Percentiles rank a stretch among this genome's conserved stretches.
Conservation (phyloP, 2,329 filamentous ascomycete species). For the Verticillium zaregamsianum region DNA sequence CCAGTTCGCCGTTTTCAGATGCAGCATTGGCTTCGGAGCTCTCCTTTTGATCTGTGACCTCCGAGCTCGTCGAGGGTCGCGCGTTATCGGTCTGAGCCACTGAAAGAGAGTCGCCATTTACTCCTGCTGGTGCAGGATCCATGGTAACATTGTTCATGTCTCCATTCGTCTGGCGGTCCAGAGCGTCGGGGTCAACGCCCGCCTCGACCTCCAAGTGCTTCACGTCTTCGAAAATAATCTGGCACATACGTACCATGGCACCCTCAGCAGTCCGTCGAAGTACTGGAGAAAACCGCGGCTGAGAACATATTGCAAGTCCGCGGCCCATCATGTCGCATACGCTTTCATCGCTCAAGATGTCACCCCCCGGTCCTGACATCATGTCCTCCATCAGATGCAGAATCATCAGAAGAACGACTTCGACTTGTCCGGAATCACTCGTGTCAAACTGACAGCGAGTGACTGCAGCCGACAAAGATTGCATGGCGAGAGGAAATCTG, state of each 20-base stretch:
- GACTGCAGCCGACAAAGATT: slow-evolving; percentile 87
- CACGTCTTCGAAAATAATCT: slow-evolving; percentile 92
- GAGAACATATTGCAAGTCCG: slow-evolving; percentile 94
- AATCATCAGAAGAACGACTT: slow-evolving; percentile 91
- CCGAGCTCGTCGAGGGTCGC: background rate
- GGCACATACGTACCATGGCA: slow-evolving; percentile 98
- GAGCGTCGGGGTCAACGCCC: slow-evolving; percentile 59
- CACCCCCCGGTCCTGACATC: slow-evolving; percentile 88
- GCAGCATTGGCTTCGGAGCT: background rate
- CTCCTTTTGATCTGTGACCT: background rate
- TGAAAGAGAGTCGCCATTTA: background rate
- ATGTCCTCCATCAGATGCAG: slow-evolving; percentile 98
- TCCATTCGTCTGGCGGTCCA: slow-evolving; percentile 63
- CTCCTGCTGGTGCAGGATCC: slow-evolving; percentile 37
- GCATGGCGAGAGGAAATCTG: slow-evolving; percentile 88
- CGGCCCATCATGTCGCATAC: slow-evolving; percentile 99
- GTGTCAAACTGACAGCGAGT: slow-evolving; percentile 98
- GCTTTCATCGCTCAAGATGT: slow-evolving; percentile 94
- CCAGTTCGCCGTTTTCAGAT: background rate
- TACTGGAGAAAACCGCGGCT: slow-evolving; percentile 85
- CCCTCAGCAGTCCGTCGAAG: slow-evolving; percentile 89
- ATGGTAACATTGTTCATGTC: slow-evolving; percentile 78
- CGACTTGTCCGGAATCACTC: slow-evolving; percentile 89
- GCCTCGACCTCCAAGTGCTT: slow-evolving; percentile 80
- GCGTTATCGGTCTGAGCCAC: background rate